These are phyloP conservation scores for Lolium rigidum DNA, from an alignment of 176 grass and related monocot species.

Conservation along the genomic window DNA sequence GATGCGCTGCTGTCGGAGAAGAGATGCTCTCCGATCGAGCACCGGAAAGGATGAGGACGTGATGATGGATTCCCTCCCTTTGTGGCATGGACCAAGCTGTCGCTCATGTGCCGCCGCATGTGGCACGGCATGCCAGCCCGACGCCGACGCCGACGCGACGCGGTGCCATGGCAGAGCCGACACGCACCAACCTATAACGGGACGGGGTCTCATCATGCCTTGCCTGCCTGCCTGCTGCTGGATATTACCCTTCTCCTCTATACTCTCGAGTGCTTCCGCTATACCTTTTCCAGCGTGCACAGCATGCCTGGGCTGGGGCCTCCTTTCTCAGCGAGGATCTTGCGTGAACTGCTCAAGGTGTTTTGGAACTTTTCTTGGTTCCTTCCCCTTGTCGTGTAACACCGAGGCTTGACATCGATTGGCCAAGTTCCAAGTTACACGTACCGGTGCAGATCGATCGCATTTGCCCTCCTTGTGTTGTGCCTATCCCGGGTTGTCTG, in stretches of 20 bases:
- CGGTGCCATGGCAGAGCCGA: conserved; percentile 21
- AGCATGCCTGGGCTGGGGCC: neutral
- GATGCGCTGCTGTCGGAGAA: neutral
- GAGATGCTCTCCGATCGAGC: no score
- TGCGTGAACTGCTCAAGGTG: neutral
- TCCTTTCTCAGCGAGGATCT: conserved; percentile 1
- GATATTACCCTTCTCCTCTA: neutral
- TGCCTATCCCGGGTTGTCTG: no score
- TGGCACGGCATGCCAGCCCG: neutral
- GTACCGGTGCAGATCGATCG: no score
- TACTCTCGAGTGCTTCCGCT: neutral
- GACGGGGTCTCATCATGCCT: neutral
- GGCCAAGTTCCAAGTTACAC: neutral
- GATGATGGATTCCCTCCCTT: conserved; percentile 1
- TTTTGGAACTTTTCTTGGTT: neutral
- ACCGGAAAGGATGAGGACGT: neutral
- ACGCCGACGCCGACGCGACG: neutral
- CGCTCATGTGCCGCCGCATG: conserved; percentile 24
- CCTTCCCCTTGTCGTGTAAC: neutral
- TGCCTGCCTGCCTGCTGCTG: neutral
- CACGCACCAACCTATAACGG: neutral
- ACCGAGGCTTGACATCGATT: neutral
- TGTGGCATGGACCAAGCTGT: conserved; percentile 21
- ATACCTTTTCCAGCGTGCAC: conserved; percentile 14
- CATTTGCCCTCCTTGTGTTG: no score